These are phyloP conservation scores for Pittosporum tobira DNA, from an alignment of 129 eudicot species.

Conservation along the genomic window DNA sequence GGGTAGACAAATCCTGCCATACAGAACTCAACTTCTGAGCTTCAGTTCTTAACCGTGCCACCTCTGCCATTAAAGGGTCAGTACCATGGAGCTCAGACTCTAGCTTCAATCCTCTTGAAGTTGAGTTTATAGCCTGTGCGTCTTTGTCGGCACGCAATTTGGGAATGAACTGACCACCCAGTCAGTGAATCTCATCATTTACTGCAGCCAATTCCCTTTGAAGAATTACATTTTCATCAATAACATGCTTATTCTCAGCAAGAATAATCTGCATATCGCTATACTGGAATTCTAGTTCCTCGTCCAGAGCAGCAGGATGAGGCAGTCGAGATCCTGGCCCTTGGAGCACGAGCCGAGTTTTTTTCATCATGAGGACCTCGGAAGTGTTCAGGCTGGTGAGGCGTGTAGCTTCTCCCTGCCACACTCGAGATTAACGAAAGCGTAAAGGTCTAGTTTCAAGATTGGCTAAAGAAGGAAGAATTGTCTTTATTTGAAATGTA, in stretches of 20 bases:
- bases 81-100: slow-evolving; percentile 65
- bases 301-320: slow-evolving; percentile 64
- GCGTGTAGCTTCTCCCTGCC: slow-evolving; percentile 3
- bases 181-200: slow-evolving; percentile 65
- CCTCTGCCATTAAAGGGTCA: slow-evolving; percentile 64
- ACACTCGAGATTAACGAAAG: not conserved
- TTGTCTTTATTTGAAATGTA: too few species aligned
- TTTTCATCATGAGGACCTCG: slow-evolving; percentile 11
- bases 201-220: slow-evolving; percentile 65
- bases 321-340: slow-evolving; percentile 15
- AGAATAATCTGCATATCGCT: slow-evolving; percentile 65
- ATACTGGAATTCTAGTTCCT: slow-evolving; percentile 73
- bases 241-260: slow-evolving; percentile 54
- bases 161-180: slow-evolving; percentile 64
- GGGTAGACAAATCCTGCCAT: slow-evolving; percentile 52
- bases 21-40: slow-evolving; percentile 42
- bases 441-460: too few species aligned
- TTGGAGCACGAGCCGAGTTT: slow-evolving; percentile 4
- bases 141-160: slow-evolving; percentile 66
- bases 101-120: slow-evolving; percentile 71
- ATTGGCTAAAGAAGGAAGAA: not conserved
- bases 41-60: slow-evolving; percentile 56
- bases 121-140: slow-evolving; percentile 42
- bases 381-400: slow-evolving; percentile 3
- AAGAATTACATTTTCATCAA: slow-evolving; percentile 64